Evolutionary conservation across 148 eudicot genomes (phyloP).

Genomic region (Persicaria maculosa): DNA sequence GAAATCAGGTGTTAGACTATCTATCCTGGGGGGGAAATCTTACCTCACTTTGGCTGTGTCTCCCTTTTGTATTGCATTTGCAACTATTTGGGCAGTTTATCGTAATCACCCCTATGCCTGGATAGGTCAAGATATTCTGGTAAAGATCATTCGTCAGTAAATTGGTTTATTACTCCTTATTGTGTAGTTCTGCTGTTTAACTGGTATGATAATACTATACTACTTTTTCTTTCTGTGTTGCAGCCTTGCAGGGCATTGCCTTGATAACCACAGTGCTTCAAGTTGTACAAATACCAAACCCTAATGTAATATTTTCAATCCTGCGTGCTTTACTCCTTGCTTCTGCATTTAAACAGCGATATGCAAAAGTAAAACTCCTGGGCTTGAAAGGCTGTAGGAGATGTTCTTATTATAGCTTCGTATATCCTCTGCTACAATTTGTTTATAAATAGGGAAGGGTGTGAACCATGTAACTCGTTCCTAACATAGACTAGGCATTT

Average conservation of each 20-base stretch:
- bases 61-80: constrained; percentile 79
- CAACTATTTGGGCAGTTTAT: constrained; percentile 64
- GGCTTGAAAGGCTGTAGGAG: neutral
- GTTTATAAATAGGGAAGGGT: neutral
- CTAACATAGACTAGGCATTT: neutral
- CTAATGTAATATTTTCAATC: constrained; percentile 49
- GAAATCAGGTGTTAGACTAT: constrained; percentile 58
- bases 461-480: neutral
- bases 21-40: constrained; percentile 66
- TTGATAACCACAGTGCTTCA: constrained; percentile 77
- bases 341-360: neutral
- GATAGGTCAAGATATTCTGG: constrained; percentile 94
- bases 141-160: constrained; percentile 29
- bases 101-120: constrained; percentile 56
- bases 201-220: neutral
- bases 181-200: neutral
- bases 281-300: constrained; percentile 76
- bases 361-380: neutral
- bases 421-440: neutral
- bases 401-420: neutral
- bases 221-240: constrained; percentile 4
- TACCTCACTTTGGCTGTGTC: constrained; percentile 67
- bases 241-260: constrained; percentile 55
- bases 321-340: neutral
- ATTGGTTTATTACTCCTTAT: neutral